phyloP scores from a whole-genome alignment of 495 filamentous ascomycete genomes.

The Saxophila tyrrhenica region DNA sequence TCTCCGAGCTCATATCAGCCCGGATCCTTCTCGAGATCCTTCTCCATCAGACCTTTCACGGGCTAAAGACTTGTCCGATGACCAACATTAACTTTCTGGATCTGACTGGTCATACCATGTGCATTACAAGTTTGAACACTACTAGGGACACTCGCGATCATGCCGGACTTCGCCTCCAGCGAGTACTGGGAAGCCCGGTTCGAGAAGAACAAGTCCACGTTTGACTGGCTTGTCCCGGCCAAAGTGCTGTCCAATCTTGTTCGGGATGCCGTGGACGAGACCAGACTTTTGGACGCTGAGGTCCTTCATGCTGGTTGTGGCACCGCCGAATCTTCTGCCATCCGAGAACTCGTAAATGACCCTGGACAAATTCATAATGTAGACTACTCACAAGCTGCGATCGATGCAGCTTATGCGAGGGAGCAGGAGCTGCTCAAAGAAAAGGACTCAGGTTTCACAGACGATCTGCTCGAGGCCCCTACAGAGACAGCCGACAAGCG shows the following conservation, averaged over 20 bases:
- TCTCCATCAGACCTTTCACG: too few species aligned
- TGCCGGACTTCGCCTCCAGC: background rate
- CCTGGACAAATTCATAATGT: background rate
- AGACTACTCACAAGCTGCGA: background rate
- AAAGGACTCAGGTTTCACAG: background rate
- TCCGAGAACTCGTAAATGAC: background rate
- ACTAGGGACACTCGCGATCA: background rate
- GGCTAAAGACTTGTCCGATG: too few species aligned
- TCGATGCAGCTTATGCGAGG: background rate
- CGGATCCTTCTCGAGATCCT: too few species aligned
- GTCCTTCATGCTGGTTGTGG: slow-evolving; percentile 1
- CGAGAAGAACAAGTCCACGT: background rate
- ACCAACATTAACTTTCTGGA: too few species aligned
- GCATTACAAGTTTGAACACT: too few species aligned
- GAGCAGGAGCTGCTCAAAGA: background rate
- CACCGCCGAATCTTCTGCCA: background rate
- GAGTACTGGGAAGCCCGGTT: background rate
- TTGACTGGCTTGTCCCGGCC: background rate
- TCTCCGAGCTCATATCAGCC: too few species aligned
- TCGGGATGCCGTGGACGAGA: background rate
- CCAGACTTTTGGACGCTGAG: background rate
- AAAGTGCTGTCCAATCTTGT: background rate
- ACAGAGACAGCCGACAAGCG: background rate
- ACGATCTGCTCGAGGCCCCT: background rate
- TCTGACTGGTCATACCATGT: too few species aligned